These are phyloP conservation scores for Sungouiozyma ichnusensis DNA, from an alignment of 805 yeast genomes.

Conservation along the genomic window DNA sequence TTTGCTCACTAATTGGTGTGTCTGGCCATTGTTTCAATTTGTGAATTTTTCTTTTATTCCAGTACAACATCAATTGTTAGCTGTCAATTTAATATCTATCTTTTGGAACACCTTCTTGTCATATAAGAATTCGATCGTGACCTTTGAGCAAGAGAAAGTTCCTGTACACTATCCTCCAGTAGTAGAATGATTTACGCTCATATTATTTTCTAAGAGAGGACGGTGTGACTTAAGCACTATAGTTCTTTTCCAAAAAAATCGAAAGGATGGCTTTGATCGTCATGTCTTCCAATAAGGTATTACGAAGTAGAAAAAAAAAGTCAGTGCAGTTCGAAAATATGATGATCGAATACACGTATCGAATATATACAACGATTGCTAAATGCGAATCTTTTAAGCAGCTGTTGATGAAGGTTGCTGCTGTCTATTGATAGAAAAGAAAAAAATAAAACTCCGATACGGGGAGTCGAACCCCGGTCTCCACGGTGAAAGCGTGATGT, in stretches of 20 bases:
- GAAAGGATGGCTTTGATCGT: no score
- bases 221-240: background rate
- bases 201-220: background rate
- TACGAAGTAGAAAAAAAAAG: no score
- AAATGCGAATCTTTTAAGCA: no score
- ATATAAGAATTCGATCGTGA: constrained; percentile 38
- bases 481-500: constrained; percentile 12
- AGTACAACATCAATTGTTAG: constrained; percentile 51
- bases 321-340: no score
- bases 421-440: background rate
- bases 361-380: no score
- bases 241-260: no score
- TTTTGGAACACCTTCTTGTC: constrained; percentile 81
- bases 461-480: constrained; percentile 13
- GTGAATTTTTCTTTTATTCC: constrained; percentile 72
- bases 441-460: constrained; percentile 7
- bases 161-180: constrained; percentile 33
- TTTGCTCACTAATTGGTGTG: constrained; percentile 61
- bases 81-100: constrained; percentile 62
- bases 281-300: no score
- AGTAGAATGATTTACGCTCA: constrained; percentile 23
- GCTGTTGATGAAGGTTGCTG: no score
- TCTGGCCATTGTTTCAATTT: constrained; percentile 86
- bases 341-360: no score
- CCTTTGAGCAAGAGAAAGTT: constrained; percentile 9